These are phyloP conservation scores for Bipolaris oryzae DNA, from an alignment of 2,329 filamentous ascomycete species.

Conservation along the genomic window DNA sequence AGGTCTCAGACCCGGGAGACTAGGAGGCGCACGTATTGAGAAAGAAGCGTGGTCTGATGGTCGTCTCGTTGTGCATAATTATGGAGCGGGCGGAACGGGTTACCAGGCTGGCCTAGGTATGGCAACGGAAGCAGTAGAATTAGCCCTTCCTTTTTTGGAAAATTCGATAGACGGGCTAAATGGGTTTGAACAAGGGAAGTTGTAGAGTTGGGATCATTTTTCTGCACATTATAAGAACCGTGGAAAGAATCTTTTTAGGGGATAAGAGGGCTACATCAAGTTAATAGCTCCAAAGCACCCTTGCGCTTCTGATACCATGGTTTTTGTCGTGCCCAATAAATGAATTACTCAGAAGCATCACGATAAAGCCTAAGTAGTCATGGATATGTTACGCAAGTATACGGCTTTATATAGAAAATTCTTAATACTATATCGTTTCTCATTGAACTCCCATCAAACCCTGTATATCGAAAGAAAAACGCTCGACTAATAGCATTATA, in stretches of 20 bases:
- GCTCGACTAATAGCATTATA: too few relatives aligned
- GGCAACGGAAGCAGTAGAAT: constrained; percentile 20
- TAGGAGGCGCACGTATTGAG: constrained; percentile 25
- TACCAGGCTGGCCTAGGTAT: constrained; percentile 28
- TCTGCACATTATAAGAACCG: background rate
- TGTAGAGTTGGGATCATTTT: background rate
- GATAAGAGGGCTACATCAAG: too few relatives aligned
- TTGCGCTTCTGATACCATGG: too few relatives aligned
- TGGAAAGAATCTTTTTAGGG: background rate
- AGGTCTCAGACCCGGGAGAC: constrained; percentile 21
- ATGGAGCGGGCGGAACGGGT: constrained; percentile 24
- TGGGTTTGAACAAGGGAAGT: background rate
- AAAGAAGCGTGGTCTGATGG: constrained; percentile 6
- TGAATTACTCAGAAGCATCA: too few relatives aligned
- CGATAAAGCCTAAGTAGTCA: too few relatives aligned
- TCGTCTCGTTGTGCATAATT: constrained; percentile 23
- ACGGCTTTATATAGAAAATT: too few relatives aligned
- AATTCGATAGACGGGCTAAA: background rate
- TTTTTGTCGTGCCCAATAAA: too few relatives aligned
- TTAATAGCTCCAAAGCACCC: too few relatives aligned
- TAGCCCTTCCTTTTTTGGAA: background rate
- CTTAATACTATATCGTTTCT: too few relatives aligned
- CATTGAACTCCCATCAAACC: too few relatives aligned
- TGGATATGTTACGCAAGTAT: too few relatives aligned
- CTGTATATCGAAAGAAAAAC: too few relatives aligned